phyloP scores from a whole-genome alignment of 1,284 basidiomycete species.

The Singerocomus inundabilis region DNA sequence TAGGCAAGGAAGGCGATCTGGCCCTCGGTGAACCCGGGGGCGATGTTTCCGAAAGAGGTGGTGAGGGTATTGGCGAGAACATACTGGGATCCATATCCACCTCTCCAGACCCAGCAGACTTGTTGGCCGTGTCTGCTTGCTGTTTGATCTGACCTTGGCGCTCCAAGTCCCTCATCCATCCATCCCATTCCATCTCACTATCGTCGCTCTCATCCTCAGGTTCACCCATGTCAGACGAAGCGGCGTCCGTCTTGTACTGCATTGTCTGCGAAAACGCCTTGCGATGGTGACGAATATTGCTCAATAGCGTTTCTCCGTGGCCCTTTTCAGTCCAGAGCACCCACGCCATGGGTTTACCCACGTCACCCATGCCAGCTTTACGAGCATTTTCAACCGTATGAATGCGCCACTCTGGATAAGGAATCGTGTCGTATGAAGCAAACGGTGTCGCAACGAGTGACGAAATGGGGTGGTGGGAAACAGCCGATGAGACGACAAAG shows the following conservation, averaged over 20 bases:
- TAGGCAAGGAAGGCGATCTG: conserved; percentile 24
- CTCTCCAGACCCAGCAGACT: not conserved
- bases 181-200: conserved; percentile 60
- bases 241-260: conserved; percentile 11
- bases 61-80: conserved; percentile 22
- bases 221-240: conserved; percentile 10
- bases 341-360: conserved; percentile 50
- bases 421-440: conserved; percentile 39
- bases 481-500: conserved; percentile 41
- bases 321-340: conserved; percentile 39
- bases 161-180: conserved; percentile 52
- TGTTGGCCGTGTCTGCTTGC: conserved; percentile 5
- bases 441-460: conserved; percentile 6
- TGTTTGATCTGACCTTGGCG: conserved; percentile 36
- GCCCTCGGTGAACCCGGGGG: conserved; percentile 32
- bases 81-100: not conserved
- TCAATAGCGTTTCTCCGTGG: conserved; percentile 16
- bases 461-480: conserved; percentile 9
- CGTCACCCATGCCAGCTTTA: conserved; percentile 53
- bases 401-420: conserved; percentile 64
- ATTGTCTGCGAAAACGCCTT: conserved; percentile 21
- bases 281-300: conserved; percentile 25
- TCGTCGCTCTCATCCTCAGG: conserved; percentile 39
- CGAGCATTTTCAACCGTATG: conserved; percentile 49
- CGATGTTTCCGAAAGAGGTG: conserved; percentile 31